Evolutionary conservation across 2,329 filamentous ascomycete species (phyloP).

Genomic region (Dothistroma septosporum): DNA sequence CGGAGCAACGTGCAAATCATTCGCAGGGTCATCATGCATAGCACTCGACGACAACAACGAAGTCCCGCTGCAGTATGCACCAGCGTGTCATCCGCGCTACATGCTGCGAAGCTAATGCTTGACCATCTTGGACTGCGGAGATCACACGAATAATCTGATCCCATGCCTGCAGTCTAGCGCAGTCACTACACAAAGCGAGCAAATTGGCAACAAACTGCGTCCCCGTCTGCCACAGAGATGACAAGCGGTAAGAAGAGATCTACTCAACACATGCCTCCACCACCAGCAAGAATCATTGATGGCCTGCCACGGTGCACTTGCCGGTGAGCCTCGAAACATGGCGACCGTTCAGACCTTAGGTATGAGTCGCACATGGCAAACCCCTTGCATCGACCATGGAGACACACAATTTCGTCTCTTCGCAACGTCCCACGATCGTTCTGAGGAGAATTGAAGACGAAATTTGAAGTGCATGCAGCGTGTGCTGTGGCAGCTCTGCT

Average conservation of each 20-base stretch:
- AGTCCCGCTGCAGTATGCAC: background rate
- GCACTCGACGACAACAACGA: background rate
- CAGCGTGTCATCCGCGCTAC: conserved; percentile 1
- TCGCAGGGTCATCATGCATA: background rate
- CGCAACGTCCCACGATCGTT: background rate
- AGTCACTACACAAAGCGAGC: conserved; percentile 7
- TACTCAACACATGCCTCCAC: background rate
- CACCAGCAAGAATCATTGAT: background rate
- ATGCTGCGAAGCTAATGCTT: background rate
- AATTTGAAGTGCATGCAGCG: background rate
- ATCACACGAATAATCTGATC: background rate
- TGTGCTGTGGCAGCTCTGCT: background rate
- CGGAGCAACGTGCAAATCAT: background rate
- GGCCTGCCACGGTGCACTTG: background rate
- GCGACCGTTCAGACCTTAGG: background rate
- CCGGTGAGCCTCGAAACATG: background rate
- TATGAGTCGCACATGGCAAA: background rate
- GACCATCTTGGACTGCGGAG: background rate
- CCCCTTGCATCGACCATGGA: background rate
- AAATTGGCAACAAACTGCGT: conserved; percentile 6
- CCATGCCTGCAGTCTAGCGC: conserved; percentile 9
- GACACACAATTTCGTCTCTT: background rate
- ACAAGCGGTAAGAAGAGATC: background rate
- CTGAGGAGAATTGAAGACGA: background rate
- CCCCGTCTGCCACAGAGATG: conserved; percentile 12